These are phyloP conservation scores for Tetracentron sinense DNA, from an alignment of 164 flowering plant species.

Conservation along the genomic window DNA sequence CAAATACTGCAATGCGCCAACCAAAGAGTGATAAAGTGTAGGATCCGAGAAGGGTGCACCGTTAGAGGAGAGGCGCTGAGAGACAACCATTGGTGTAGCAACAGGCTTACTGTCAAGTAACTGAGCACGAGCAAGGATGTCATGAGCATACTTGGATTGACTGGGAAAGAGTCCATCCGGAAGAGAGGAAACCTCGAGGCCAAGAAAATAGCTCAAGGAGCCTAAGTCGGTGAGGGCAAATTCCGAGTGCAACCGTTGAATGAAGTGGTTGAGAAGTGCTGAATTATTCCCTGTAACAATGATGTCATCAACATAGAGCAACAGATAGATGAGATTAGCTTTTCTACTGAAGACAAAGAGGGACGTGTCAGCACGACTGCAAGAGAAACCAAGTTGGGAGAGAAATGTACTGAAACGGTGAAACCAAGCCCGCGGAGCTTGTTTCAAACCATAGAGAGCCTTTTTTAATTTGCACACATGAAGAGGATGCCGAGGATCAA, in stretches of 20 bases:
- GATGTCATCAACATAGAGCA: background rate
- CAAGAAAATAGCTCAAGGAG: background rate
- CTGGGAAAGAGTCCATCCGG: background rate
- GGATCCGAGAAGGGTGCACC: background rate
- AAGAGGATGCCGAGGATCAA: conserved; percentile 1
- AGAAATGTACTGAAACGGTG: background rate
- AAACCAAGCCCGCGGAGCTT: background rate
- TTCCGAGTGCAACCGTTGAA: background rate
- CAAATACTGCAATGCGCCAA: conserved; percentile 10
- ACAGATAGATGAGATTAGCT: background rate
- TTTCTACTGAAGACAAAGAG: background rate
- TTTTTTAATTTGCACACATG: background rate
- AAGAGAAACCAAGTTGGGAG: background rate
- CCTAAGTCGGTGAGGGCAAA: background rate
- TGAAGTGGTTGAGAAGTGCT: background rate
- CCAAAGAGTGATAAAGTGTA: background rate
- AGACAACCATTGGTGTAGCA: background rate
- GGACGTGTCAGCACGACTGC: background rate
- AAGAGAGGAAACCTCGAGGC: background rate
- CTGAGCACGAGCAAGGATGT: background rate
- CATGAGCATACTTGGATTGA: background rate
- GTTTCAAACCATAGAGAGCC: conserved; percentile 3
- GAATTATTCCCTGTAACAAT: background rate
- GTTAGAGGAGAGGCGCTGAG: background rate
- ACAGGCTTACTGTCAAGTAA: background rate